A percentile compares a stretch with the other conserved stretches of the same genome.
These are phyloP conservation scores for Phialophora chinensis DNA, from an alignment of 2,329 filamentous ascomycete genomes.

Conservation along the genomic window DNA sequence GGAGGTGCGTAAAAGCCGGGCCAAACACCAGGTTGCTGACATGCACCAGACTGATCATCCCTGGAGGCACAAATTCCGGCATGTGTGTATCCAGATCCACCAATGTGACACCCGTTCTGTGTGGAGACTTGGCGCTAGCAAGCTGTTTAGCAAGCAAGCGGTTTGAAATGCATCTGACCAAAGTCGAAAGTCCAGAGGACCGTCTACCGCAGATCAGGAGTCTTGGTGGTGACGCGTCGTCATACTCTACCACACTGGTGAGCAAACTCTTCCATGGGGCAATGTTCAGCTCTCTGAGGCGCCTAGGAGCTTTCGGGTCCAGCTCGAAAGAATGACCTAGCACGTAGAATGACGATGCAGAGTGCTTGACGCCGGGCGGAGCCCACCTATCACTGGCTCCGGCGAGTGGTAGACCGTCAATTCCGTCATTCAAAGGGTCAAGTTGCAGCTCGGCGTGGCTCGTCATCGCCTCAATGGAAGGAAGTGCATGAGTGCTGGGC, in stretches of 20 bases:
- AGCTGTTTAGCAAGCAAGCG: constrained; percentile 52
- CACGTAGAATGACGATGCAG: constrained; percentile 27
- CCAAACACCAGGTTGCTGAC: constrained; percentile 60
- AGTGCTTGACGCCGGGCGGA: constrained; percentile 12
- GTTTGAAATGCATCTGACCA: constrained; percentile 62
- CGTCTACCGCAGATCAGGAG: constrained; percentile 62
- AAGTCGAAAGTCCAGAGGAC: constrained; percentile 65
- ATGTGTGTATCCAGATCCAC: constrained; percentile 66
- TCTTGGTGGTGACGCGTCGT: constrained; percentile 17
- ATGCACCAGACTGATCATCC: constrained; percentile 63
- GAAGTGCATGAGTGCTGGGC: constrained; percentile 63
- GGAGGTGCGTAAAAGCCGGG: constrained; percentile 61
- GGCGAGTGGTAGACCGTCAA: constrained; percentile 25
- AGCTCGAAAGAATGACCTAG: constrained; percentile 34
- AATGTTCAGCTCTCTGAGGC: constrained; percentile 26
- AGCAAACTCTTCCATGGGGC: constrained; percentile 25
- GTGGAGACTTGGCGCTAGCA: neutral
- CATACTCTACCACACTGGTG: neutral
- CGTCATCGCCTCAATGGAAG: constrained; percentile 51
- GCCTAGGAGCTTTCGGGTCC: constrained; percentile 20
- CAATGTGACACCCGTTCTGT: constrained; percentile 55
- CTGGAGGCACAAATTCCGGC: constrained; percentile 65
- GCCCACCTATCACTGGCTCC: constrained; percentile 27
- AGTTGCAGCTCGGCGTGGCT: constrained; percentile 33
- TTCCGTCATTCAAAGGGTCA: constrained; percentile 22